Conservation (phyloP, 306 rosid species). For the Sesbania bispinosa region DNA sequence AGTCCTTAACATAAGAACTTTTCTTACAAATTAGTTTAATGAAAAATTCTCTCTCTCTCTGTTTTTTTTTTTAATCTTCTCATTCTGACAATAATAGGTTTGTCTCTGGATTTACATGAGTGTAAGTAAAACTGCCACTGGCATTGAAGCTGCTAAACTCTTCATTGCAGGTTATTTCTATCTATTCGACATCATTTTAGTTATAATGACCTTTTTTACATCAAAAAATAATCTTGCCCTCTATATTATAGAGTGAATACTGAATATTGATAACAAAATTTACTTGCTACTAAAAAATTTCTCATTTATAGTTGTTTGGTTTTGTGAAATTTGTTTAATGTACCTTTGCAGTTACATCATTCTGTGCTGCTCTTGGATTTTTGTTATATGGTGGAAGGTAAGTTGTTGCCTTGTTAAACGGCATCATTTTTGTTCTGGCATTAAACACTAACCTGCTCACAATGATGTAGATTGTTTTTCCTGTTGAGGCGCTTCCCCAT, state of each 20-base stretch:
- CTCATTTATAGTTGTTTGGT: background rate
- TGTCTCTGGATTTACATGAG: slow-evolving; percentile 64
- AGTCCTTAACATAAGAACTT: background rate
- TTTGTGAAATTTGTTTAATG: slow-evolving; percentile 20
- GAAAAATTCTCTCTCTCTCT: no score
- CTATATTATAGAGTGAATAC: background rate
- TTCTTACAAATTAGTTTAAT: background rate
- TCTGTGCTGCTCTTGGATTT: slow-evolving; percentile 68
- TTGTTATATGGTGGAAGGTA: slow-evolving; percentile 88
- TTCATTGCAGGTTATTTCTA: slow-evolving; percentile 63
- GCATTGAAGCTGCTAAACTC: slow-evolving; percentile 49
- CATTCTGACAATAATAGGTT: slow-evolving; percentile 32
- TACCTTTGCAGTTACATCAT: slow-evolving; percentile 58
- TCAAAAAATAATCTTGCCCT: background rate
- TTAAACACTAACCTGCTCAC: background rate
- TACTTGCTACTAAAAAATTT: background rate
- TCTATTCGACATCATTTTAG: background rate
- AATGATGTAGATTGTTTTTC: slow-evolving; percentile 55
- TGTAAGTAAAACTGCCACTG: slow-evolving; percentile 36
- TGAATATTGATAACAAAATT: background rate
- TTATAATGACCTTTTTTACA: background rate
- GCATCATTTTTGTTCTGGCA: background rate
- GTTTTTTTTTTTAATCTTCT: slow-evolving; percentile 23
- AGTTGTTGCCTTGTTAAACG: background rate
- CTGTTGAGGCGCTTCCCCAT: slow-evolving; percentile 74